phyloP scores from a whole-genome alignment of 306 rosid species.

The Fagus sylvatica region DNA sequence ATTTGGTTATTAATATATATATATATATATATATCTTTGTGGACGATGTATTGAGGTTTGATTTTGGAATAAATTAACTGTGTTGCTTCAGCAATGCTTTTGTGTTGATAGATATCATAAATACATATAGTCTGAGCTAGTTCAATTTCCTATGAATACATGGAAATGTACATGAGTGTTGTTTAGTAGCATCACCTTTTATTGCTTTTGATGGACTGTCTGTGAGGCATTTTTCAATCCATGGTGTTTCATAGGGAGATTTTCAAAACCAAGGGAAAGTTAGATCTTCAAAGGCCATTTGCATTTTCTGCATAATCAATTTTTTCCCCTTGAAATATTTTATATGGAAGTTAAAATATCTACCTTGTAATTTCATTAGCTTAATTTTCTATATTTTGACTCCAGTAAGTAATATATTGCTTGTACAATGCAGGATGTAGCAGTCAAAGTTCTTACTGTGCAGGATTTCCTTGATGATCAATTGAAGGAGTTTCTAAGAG shows the following conservation, averaged over 20 bases:
- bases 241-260: background rate
- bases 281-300: background rate
- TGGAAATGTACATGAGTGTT: slow-evolving; percentile 1
- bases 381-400: background rate
- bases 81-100: background rate
- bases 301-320: background rate
- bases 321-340: background rate
- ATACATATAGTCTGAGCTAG: background rate
- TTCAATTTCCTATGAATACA: slow-evolving; percentile 4
- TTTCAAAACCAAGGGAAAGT: background rate
- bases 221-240: background rate
- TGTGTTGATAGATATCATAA: background rate
- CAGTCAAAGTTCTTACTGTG: slow-evolving; percentile 83
- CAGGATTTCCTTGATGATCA: slow-evolving; percentile 89
- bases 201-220: background rate
- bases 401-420: slow-evolving; percentile 1
- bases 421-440: slow-evolving; percentile 76
- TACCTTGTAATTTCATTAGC: background rate
- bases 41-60: background rate
- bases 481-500: slow-evolving; percentile 86
- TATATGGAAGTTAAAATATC: background rate
- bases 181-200: slow-evolving; percentile 1
- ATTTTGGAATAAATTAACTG: background rate
- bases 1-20: background rate
- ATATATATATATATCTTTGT: background rate